A percentile compares a stretch with the other conserved stretches of the same genome.
Evolutionary conservation across 169 alveolate genomes (phyloP).

Genomic region (Blepharisma undulans): DNA sequence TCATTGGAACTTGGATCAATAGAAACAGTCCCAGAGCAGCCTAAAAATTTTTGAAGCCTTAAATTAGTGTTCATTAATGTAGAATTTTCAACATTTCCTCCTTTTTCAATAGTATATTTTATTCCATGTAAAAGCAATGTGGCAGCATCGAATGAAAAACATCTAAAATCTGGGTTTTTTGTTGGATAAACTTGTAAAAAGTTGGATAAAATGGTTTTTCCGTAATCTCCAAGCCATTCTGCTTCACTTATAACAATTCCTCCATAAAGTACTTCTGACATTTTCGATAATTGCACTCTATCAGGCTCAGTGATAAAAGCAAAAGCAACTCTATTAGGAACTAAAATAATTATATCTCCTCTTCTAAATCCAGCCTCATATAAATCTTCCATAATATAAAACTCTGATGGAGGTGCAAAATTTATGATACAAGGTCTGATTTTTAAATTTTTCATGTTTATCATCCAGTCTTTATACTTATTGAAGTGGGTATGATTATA

Average conservation of each 20-base stretch:
- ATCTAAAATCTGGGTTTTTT: not conserved
- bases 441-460: not conserved
- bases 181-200: not conserved
- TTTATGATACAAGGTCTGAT: not conserved
- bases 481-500: not conserved
- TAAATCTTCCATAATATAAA: not conserved
- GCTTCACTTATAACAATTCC: not conserved
- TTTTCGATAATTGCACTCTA: not conserved
- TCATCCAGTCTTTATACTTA: not conserved
- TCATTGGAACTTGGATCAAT: slow-evolving; percentile 5
- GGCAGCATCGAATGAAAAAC: not conserved
- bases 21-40: not conserved
- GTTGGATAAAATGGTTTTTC: not conserved
- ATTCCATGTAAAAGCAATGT: not conserved
- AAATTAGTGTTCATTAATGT: not conserved
- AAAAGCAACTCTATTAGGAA: not conserved
- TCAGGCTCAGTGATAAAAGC: not conserved
- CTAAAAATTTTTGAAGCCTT: not conserved
- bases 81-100: not conserved
- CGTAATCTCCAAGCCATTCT: not conserved
- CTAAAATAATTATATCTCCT: not conserved
- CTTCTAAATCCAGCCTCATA: slow-evolving; percentile 27
- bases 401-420: not conserved
- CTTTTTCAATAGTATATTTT: not conserved
- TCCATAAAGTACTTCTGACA: not conserved